phyloP scores from a whole-genome alignment of 164 flowering plant genomes.

The Kalanchoe fedtschenkoi region DNA sequence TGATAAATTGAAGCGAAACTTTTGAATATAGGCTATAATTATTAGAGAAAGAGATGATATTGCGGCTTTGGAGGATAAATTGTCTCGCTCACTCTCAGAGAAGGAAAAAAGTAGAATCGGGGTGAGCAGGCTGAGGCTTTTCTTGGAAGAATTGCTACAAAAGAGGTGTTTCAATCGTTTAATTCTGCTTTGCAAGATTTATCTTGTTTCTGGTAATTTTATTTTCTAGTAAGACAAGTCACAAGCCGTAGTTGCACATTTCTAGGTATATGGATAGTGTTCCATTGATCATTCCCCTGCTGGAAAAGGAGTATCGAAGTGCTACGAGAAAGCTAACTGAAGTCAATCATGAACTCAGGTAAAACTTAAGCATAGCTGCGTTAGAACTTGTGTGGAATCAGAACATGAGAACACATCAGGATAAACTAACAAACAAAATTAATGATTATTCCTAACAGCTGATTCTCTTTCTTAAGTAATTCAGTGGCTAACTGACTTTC shows the following conservation, averaged over 20 bases:
- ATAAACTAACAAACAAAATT: not conserved
- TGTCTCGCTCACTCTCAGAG: constrained; percentile 60
- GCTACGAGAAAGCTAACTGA: constrained; percentile 65
- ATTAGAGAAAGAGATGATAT: constrained; percentile 77
- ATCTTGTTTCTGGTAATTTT: not conserved
- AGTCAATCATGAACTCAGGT: constrained; percentile 78
- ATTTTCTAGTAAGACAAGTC: constrained; percentile 1
- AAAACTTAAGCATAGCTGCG: constrained; percentile 7
- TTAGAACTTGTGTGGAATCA: not conserved
- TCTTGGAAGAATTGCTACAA: constrained; percentile 76
- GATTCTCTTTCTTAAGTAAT: not conserved
- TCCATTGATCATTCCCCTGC: constrained; percentile 85
- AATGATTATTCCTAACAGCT: not conserved
- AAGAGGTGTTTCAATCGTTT: constrained; percentile 38
- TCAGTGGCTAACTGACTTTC: not conserved
- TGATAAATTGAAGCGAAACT: not conserved
- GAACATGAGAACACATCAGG: not conserved
- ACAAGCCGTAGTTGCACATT: constrained; percentile 23
- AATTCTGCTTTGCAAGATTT: not conserved
- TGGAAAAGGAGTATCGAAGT: constrained; percentile 74
- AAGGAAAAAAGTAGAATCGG: constrained; percentile 89
- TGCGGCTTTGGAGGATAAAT: constrained; percentile 69
- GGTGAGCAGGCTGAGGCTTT: constrained; percentile 71
- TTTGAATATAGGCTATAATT: constrained; percentile 48
- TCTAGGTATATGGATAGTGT: constrained; percentile 84